phyloP scores from a whole-genome alignment of 306 rosid genomes.

The Spatholobus suberectus region DNA sequence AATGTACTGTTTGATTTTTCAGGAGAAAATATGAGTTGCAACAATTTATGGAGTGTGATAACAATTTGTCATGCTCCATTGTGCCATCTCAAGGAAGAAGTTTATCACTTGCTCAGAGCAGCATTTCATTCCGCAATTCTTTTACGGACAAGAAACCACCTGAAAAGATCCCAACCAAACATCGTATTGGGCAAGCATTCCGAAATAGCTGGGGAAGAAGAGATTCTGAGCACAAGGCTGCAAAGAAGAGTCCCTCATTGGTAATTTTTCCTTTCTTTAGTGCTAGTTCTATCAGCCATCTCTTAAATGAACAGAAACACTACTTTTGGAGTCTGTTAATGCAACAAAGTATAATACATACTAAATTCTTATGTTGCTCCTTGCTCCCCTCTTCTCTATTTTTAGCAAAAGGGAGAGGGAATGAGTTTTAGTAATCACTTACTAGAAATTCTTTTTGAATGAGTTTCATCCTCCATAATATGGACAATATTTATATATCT shows the following conservation, averaged over 20 bases:
- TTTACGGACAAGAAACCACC: slow-evolving; percentile 58
- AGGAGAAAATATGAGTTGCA: slow-evolving; percentile 87
- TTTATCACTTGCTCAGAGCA: slow-evolving; percentile 40
- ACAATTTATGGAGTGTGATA: slow-evolving; percentile 50
- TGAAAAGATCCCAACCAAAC: slow-evolving; percentile 56
- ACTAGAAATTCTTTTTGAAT: not conserved
- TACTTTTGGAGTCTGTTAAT: not conserved
- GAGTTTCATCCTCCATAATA: not conserved
- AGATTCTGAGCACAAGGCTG: slow-evolving; percentile 65
- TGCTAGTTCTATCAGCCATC: not conserved
- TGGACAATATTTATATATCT: not conserved
- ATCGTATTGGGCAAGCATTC: slow-evolving; percentile 72
- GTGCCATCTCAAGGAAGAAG: slow-evolving; percentile 52
- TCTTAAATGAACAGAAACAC: not conserved
- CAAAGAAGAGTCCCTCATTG: slow-evolving; percentile 69
- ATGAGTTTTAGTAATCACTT: not conserved
- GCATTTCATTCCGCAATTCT: slow-evolving; percentile 39
- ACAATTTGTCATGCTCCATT: slow-evolving; percentile 49
- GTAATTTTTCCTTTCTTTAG: slow-evolving; percentile 50
- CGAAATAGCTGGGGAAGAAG: slow-evolving; percentile 82
- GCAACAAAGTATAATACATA: slow-evolving; percentile 18
- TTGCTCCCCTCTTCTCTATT: not conserved
- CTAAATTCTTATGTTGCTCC: not conserved
- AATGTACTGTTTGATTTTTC: slow-evolving; percentile 40
- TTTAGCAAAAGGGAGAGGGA: not conserved